Percentiles rank a stretch among this genome's conserved stretches.
phyloP scores from a whole-genome alignment of 176 grass and related monocot genomes.

The Coix lacrymajobi region DNA sequence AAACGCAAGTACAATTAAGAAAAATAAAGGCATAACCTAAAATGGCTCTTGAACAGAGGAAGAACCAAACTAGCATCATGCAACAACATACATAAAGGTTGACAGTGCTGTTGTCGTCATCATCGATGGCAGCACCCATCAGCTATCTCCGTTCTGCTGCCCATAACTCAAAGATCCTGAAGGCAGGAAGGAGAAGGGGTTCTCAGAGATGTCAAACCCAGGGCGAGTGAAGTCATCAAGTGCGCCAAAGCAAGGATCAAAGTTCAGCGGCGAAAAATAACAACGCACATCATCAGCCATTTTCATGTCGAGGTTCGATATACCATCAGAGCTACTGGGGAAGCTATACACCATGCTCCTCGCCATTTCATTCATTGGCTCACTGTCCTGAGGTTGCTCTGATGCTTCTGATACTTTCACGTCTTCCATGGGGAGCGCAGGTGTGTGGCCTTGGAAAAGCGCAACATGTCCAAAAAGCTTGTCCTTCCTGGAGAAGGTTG shows the following conservation, averaged over 20 bases:
- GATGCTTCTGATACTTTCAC: slow-evolving; percentile 37
- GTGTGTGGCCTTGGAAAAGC: slow-evolving; percentile 87
- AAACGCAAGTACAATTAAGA: slow-evolving; percentile 34
- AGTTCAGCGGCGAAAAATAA: slow-evolving; percentile 67
- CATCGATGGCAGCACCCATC: neutral
- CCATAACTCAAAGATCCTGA: slow-evolving; percentile 37
- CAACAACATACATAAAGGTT: slow-evolving; percentile 26
- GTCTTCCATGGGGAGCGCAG: slow-evolving; percentile 66
- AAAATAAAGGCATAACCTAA: slow-evolving; percentile 34
- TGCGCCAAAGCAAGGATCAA: slow-evolving; percentile 60
- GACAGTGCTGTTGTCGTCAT: neutral
- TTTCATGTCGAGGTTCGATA: slow-evolving; percentile 57
- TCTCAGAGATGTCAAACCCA: slow-evolving; percentile 57
- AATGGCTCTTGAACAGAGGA: slow-evolving; percentile 31
- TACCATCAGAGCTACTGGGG: slow-evolving; percentile 32
- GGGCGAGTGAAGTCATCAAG: slow-evolving; percentile 67
- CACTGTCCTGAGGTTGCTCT: slow-evolving; percentile 33
- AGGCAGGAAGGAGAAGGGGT: slow-evolving; percentile 57
- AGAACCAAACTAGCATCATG: slow-evolving; percentile 8
- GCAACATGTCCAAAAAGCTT: slow-evolving; percentile 87
- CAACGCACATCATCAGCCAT: slow-evolving; percentile 40
- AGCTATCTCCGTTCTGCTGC: slow-evolving; percentile 50
- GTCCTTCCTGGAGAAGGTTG: slow-evolving; percentile 82
- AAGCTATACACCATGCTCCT: slow-evolving; percentile 37
- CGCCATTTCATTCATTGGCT: slow-evolving; percentile 33